Conservation (phyloP, 2,329 filamentous ascomycete genomes). For the Arthrinium phaeospermum region DNA sequence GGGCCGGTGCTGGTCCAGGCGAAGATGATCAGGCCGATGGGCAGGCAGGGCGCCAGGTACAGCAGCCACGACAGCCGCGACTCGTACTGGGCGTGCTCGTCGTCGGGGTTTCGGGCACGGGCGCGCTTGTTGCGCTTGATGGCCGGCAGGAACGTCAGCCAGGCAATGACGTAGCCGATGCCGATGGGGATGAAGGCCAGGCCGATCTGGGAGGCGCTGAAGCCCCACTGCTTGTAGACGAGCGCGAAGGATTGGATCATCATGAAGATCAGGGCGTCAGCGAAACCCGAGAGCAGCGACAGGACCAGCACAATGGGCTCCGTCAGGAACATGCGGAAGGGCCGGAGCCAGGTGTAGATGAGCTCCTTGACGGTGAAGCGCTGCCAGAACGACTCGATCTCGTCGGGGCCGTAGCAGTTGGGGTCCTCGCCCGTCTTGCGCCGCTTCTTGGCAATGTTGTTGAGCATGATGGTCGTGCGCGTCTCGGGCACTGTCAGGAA, state of each 20-base stretch:
- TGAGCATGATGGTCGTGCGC: constrained; percentile 76
- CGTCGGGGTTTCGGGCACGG: constrained; percentile 49
- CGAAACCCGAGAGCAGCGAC: constrained; percentile 67
- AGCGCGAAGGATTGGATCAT: constrained; percentile 67
- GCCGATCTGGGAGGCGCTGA: constrained; percentile 47
- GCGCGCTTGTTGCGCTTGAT: constrained; percentile 50
- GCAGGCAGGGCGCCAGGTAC: constrained; percentile 62
- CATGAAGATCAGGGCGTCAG: constrained; percentile 70
- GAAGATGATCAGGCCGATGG: constrained; percentile 69
- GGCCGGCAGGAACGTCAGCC: constrained; percentile 60
- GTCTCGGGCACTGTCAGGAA: constrained; percentile 78
- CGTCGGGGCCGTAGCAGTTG: constrained; percentile 75
- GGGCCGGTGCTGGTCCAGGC: constrained; percentile 62
- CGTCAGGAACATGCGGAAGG: constrained; percentile 68
- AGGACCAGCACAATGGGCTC: constrained; percentile 69
- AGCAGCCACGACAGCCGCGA: constrained; percentile 64
- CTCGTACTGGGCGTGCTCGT: constrained; percentile 67
- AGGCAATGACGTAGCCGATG: constrained; percentile 64
- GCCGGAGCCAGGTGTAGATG: constrained; percentile 60
- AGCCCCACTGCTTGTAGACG: constrained; percentile 66
- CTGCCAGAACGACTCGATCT: constrained; percentile 57
- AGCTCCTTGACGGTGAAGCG: constrained; percentile 48
- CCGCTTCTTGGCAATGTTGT: constrained; percentile 77
- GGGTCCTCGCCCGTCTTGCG: constrained; percentile 64
- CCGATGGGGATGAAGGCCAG: constrained; percentile 52